Evolutionary conservation across 2,329 filamentous ascomycete species (phyloP), one percentile per base, ranked within the genome.

Genomic region (Claviceps cyperi): DNA sequence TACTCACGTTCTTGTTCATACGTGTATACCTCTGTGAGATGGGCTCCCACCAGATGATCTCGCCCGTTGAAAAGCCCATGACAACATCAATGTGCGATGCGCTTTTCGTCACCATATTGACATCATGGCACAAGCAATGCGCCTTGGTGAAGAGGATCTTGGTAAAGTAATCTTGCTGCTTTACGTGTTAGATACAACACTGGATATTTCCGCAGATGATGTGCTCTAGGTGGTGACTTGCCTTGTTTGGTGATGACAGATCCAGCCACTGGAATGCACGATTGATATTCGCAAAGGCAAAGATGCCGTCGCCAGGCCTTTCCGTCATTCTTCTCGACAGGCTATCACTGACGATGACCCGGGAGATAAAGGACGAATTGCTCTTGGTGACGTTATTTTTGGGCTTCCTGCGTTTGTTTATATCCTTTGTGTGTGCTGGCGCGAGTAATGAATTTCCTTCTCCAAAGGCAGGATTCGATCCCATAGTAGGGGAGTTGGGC

Each of bases 331-430:
- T 82, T 67, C 92, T 94, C 21, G 77, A 75, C 50, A 94, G 67
- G 4, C 76, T 75, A 59, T 98, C 92, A 60, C 95, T 86, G 15
- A 89, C 83, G 55, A 97, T 95, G 35, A 96, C 91, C 50, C 92
- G 75, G n/a, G 91, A 96, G 32, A 98, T 92, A 62, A 96, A 98
- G 0, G 91, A 95, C 9, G 92, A 98, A 66, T 95, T 97, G 69
- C 89, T 97, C 73, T 98, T 98, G 48, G 91, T 83, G 65, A 98
- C 92, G 65, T 94, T 97, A 68, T 91, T 97, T 75, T 97, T 98
- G 2, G 92, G 92, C 66, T 98, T 98, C 61, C 83, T 80, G 63
- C 81, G 78, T 73, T 96, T 96, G 55, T 78, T 81, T 40, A 78
- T 76, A 60, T 90, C 86, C 60, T 87, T 88, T 32, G 75, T 73